Percentiles rank a stretch among this genome's conserved stretches.
Evolutionary conservation across 306 rosid genomes (phyloP).

Genomic region (Castanopsis chinensis): DNA sequence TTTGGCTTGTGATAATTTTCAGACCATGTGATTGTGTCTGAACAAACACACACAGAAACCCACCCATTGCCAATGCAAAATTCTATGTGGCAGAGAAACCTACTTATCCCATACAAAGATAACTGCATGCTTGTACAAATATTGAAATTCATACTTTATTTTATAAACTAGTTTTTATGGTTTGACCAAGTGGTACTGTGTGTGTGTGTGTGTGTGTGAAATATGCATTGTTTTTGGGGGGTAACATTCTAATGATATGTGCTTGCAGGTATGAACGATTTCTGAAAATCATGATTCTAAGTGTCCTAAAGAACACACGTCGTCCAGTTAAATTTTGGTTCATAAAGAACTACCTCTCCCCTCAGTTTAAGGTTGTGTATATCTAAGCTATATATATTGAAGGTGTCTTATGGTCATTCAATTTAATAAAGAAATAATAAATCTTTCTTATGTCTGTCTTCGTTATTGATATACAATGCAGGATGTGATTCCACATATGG

Average conservation of each 20-base stretch:
- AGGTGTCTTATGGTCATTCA: slow-evolving; percentile 13
- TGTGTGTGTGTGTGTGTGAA: slow-evolving; percentile 7
- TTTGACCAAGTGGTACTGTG: neutral
- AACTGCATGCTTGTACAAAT: neutral
- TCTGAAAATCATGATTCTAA: slow-evolving; percentile 92
- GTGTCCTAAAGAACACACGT: slow-evolving; percentile 83
- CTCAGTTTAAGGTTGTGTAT: slow-evolving; percentile 82
- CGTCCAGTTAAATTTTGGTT: slow-evolving; percentile 99
- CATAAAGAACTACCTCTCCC: slow-evolving; percentile 95
- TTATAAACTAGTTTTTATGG: neutral
- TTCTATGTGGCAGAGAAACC: neutral
- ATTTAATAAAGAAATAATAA: slow-evolving; percentile 3
- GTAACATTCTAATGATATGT: slow-evolving; percentile 7
- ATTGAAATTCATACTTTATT: neutral
- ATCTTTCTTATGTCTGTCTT: slow-evolving; percentile 14
- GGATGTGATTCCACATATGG: slow-evolving; percentile 96
- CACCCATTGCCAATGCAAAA: neutral
- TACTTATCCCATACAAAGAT: neutral
- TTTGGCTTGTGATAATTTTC: neutral
- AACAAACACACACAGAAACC: neutral
- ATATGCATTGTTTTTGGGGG: slow-evolving; percentile 17
- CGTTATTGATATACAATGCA: slow-evolving; percentile 29
- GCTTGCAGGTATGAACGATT: slow-evolving; percentile 90
- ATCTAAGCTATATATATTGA: neutral
- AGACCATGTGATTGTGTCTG: neutral